Base-by-base conservation (phyloP, 805 yeast species). In the Barnettozyma populi region DNA sequence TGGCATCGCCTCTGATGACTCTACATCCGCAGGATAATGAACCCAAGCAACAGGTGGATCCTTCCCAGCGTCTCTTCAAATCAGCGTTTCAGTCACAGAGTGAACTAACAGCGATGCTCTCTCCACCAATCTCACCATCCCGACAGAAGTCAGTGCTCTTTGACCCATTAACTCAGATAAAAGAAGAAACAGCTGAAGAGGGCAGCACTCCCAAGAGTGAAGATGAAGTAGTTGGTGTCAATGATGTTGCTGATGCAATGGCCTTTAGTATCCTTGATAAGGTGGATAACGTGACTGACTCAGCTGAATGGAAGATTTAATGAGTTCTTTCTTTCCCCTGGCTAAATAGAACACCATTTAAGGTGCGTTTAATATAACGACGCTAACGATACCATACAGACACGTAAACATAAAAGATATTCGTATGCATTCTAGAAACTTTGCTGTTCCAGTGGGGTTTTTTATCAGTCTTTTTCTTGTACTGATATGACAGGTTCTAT, bases 171-270 rank as follows among this genome's bases (percentile, higher is more conserved):
- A 27, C 25, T 24, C 31, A 45, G 36, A 8, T 37, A 21, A 32
- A 21, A n/a, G 32, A 41, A n/a, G 36, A 19, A 18, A 16, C 29
- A 13, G 21, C 27, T 9, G 41, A 35, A 13, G 18, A 21, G 19
- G 5, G n/a, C 3, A 20, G 9, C 4, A 14, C 13, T 4, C n/a
- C n/a, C n/a, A 20, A 39, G 25, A 25, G 24, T 7, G 20, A 25
- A 6, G 37, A 32, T 10, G 43, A 44, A 20, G 43, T 41, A 24
- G 42, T 36, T 27, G 39, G 45, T 35, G 24, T 45, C 7, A 50
- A 56, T 36, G 63, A 56, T 44, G 47, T 52, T 32, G 63, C 64
- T 2, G 64, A 60, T 46, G 64, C 62, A 2, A 52, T 60, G 57
- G 64, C 64, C 2, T 24, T 50, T 23, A 60, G 63, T 25, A 60